These are phyloP conservation scores for Theileria annulata DNA, from an alignment of 169 alveolate species.

Conservation along the genomic window DNA sequence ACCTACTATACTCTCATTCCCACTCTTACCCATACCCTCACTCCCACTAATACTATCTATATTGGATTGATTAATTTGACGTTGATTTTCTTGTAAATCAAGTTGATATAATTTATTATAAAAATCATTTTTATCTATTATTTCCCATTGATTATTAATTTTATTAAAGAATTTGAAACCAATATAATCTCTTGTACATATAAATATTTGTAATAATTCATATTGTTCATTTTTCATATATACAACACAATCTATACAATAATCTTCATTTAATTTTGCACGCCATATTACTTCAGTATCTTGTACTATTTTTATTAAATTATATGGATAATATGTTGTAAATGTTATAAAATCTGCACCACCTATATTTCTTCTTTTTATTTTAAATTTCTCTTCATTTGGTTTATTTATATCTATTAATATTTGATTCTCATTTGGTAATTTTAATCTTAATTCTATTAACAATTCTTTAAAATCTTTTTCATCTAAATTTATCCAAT, in stretches of 20 bases:
- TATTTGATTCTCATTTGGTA: background rate
- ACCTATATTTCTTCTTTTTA: background rate
- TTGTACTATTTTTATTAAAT: background rate
- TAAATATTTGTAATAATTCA: background rate
- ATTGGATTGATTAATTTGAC: background rate
- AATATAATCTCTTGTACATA: background rate
- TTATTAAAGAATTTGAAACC: slow-evolving; percentile 7
- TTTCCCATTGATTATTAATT: background rate
- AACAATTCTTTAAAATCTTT: background rate
- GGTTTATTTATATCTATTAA: background rate
- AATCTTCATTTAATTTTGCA: background rate
- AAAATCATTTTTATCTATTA: background rate
- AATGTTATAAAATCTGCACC: slow-evolving; percentile 10
- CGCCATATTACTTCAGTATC: background rate
- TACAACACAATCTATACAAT: background rate
- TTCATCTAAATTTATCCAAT: background rate
- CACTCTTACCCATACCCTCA: too few species aligned
- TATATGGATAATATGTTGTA: background rate
- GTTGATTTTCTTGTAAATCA: background rate
- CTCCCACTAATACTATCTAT: background rate
- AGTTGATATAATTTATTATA: background rate
- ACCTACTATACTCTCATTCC: too few species aligned
- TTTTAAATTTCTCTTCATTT: background rate
- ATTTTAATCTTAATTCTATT: background rate
- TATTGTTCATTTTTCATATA: background rate